Percentiles rank a stretch among this genome's conserved stretches.
Conservation (phyloP, 169 alveolate species). For the Cryptosporidium ubiquitum region DNA sequence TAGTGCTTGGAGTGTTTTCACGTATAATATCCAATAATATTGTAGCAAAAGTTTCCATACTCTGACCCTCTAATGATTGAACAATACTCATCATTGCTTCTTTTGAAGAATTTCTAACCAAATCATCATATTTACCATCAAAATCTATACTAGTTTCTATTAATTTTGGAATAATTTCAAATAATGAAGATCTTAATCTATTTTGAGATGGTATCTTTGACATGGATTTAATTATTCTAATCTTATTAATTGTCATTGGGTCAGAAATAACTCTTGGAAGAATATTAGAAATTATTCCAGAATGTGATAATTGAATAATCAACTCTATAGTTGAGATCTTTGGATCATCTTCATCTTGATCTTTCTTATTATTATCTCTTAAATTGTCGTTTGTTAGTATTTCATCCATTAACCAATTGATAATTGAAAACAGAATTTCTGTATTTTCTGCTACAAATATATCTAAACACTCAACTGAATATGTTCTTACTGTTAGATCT, state of each 20-base stretch:
- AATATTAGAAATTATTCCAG: constrained; percentile 34
- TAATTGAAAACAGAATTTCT: neutral
- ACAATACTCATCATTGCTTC: constrained; percentile 40
- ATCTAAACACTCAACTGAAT: constrained; percentile 48
- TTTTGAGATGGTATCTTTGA: constrained; percentile 51
- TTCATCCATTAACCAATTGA: constrained; percentile 45
- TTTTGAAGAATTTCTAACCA: neutral
- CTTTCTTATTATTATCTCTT: neutral
- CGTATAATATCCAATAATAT: constrained; percentile 22
- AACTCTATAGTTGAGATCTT: constrained; percentile 44
- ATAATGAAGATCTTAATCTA: constrained; percentile 26
- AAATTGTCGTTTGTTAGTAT: neutral
- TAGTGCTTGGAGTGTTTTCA: constrained; percentile 35
- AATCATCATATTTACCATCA: neutral
- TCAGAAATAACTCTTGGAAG: constrained; percentile 33
- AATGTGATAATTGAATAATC: constrained; percentile 35
- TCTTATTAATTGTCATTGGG: neutral
- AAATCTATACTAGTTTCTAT: neutral
- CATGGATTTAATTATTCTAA: constrained; percentile 21
- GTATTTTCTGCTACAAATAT: constrained; percentile 24
- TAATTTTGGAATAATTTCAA: constrained; percentile 32
- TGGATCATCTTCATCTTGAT: neutral
- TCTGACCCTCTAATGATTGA: constrained; percentile 36
- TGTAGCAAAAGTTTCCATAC: constrained; percentile 43
- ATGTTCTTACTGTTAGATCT: constrained; percentile 25